A percentile compares a stretch with the other conserved stretches of the same genome.
Evolutionary conservation across 768 basidiomycete genomes (phyloP).

Genomic region (Termitomyces sp.): DNA sequence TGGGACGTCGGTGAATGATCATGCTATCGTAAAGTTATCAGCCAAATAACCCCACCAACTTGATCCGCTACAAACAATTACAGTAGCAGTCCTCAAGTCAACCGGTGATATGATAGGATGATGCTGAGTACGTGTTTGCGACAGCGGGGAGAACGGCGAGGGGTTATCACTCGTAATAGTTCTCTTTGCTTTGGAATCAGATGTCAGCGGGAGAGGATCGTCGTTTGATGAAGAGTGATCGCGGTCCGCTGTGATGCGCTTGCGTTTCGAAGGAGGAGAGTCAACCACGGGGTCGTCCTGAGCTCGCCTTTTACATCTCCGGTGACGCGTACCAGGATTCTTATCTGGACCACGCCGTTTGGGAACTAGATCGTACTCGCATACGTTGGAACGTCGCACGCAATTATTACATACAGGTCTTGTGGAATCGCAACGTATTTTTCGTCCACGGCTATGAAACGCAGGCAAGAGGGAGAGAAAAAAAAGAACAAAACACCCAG

Average conservation of each 20-base stretch:
- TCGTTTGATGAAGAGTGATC: conserved; percentile 27
- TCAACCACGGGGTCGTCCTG: conserved; percentile 44
- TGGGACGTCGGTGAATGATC: conserved; percentile 27
- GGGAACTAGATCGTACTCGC: conserved; percentile 75
- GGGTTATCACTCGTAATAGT: conserved; percentile 28
- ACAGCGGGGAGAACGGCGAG: conserved; percentile 20
- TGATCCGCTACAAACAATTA: conserved; percentile 20
- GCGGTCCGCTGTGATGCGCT: conserved; percentile 30
- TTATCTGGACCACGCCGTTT: conserved; percentile 86
- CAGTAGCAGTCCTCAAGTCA: conserved; percentile 23
- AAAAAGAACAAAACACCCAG: neutral
- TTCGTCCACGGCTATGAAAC: conserved; percentile 74
- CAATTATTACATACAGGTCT: conserved; percentile 82
- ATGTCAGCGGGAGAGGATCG: conserved; percentile 24
- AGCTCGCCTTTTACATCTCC: conserved; percentile 80
- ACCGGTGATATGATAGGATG: conserved; percentile 15
- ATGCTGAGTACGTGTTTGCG: conserved; percentile 11
- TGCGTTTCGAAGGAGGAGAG: conserved; percentile 45
- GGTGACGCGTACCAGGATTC: conserved; percentile 76
- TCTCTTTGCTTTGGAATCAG: conserved; percentile 33
- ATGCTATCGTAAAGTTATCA: conserved; percentile 16
- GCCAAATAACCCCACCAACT: neutral
- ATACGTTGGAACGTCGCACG: conserved; percentile 68
- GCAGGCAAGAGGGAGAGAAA: too few relatives aligned
- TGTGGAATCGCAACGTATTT: conserved; percentile 83